A percentile compares a stretch with the other conserved stretches of the same genome.
Evolutionary conservation across 371 early-diverging fungal genomes (phyloP).

Genomic region (Mortierella polycephala): DNA sequence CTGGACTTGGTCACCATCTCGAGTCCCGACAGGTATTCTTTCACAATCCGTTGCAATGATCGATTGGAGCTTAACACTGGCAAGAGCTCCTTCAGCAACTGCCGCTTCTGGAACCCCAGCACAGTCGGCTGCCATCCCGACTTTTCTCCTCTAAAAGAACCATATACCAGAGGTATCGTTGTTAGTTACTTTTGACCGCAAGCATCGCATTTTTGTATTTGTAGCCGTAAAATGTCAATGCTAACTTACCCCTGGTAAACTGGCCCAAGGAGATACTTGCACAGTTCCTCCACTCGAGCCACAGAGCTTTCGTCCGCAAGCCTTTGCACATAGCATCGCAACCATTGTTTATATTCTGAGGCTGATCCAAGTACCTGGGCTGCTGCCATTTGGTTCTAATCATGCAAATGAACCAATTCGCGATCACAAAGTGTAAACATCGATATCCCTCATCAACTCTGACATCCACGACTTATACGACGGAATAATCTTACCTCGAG

Average conservation of each 20-base stretch:
- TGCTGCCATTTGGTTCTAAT: constrained; percentile 72
- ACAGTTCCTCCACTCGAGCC: constrained; percentile 75
- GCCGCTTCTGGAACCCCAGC: constrained; percentile 62
- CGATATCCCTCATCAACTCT: no score
- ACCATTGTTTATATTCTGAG: constrained; percentile 71
- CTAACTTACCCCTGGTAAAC: constrained; percentile 54
- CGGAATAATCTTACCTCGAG: constrained; percentile 59
- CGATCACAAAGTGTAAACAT: no score
- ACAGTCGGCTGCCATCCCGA: constrained; percentile 59
- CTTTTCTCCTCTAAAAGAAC: constrained; percentile 16
- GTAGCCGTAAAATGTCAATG: background rate
- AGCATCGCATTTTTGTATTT: background rate
- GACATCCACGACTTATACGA: no score
- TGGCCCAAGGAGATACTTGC: constrained; percentile 75
- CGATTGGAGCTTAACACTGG: constrained; percentile 65
- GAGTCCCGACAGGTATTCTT: constrained; percentile 53
- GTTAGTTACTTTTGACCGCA: background rate
- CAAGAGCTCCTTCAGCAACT: constrained; percentile 58
- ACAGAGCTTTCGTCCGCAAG: constrained; percentile 74
- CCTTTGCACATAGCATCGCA: constrained; percentile 74
- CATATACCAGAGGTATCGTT: background rate
- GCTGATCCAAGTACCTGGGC: constrained; percentile 69
- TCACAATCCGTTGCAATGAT: constrained; percentile 57
- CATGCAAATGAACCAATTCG: no score
- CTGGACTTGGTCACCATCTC: constrained; percentile 26